phyloP scores from a whole-genome alignment of 1,139 yeast genomes.

The Lodderomyces jiufengensis region DNA sequence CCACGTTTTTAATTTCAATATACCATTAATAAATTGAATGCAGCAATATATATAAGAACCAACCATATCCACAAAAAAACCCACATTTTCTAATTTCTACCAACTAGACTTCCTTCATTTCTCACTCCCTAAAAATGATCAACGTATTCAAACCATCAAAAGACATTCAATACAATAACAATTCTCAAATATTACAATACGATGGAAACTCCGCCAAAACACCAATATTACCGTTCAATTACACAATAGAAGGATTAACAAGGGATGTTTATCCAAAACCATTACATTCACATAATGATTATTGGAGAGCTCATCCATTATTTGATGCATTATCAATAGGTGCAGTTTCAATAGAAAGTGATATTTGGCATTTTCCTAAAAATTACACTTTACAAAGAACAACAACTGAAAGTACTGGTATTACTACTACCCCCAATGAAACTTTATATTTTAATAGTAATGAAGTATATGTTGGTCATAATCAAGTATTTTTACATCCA shows the following conservation, averaged over 20 bases:
- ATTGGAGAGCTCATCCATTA: slow-evolving; percentile 63
- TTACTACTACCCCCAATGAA: slow-evolving; percentile 16
- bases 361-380: slow-evolving; percentile 54
- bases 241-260: slow-evolving; percentile 36
- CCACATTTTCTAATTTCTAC: slow-evolving; percentile 2
- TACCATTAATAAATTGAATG: too few species aligned
- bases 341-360: slow-evolving; percentile 65
- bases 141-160: slow-evolving; percentile 13
- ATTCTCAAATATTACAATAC: slow-evolving; percentile 8
- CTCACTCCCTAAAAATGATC: slow-evolving; percentile 10
- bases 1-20: too few species aligned
- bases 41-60: too few species aligned
- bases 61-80: neutral
- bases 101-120: too few species aligned
- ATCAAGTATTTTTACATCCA: slow-evolving; percentile 41
- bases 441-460: slow-evolving; percentile 24
- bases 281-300: slow-evolving; percentile 74
- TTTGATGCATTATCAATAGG: slow-evolving; percentile 61
- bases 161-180: neutral
- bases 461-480: slow-evolving; percentile 67
- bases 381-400: slow-evolving; percentile 25
- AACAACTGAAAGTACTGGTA: slow-evolving; percentile 18
- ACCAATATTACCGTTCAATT: slow-evolving; percentile 13
- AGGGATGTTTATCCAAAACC: slow-evolving; percentile 49
- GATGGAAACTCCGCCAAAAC: slow-evolving; percentile 9